phyloP scores from a whole-genome alignment of 352 stramenopile species.

The Elongisporangium anandrum region DNA sequence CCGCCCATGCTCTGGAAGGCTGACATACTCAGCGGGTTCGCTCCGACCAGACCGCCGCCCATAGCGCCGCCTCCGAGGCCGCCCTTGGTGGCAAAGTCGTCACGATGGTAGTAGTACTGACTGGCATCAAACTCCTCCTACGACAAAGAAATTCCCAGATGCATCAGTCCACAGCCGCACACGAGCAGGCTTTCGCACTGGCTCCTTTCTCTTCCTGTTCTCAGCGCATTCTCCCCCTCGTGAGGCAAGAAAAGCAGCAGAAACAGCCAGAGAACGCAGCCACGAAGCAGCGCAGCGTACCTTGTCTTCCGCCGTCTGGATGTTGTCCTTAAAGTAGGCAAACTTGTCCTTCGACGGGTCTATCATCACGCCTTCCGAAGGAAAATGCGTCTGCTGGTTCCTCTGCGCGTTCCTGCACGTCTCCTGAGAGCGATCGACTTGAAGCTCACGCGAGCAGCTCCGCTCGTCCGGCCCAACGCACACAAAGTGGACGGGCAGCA shows the following conservation, averaged over 20 bases:
- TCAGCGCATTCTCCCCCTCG: background rate
- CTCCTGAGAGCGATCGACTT: background rate
- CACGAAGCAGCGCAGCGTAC: conserved; percentile 13
- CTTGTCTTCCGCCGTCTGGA: conserved; percentile 86
- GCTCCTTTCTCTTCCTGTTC: background rate
- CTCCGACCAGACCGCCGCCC: conserved; percentile 8
- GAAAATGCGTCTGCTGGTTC: background rate
- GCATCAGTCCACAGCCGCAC: background rate
- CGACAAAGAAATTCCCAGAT: background rate
- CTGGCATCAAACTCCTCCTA: conserved; percentile 84
- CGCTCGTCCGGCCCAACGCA: background rate
- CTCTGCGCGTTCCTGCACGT: background rate
- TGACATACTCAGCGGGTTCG: conserved; percentile 35
- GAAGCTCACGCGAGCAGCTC: background rate
- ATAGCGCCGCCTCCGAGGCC: conserved; percentile 13
- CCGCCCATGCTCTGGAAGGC: conserved; percentile 47
- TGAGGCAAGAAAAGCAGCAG: background rate
- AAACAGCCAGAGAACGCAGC: background rate
- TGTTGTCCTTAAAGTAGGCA: conserved; percentile 89
- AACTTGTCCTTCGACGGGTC: conserved; percentile 88
- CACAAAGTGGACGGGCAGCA: background rate
- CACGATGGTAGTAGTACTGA: conserved; percentile 86
- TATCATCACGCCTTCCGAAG: conserved; percentile 37
- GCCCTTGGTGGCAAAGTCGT: conserved; percentile 54
- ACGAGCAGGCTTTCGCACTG: background rate